Base-by-base conservation (phyloP, 345 rosid species). In the Nasturtium officinale region DNA sequence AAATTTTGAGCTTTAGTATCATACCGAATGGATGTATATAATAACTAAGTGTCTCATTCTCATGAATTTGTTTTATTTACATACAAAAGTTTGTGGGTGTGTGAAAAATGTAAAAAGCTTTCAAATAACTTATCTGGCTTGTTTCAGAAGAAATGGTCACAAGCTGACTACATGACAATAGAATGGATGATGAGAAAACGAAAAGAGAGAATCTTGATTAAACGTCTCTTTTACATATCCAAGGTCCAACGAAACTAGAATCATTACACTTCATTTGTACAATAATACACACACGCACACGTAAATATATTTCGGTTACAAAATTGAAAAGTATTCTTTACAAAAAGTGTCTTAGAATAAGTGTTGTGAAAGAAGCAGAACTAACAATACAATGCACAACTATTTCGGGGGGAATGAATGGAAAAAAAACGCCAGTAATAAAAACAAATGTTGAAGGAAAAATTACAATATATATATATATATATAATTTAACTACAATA, bases 91-190 rank as follows among this genome's bases (percentile, higher is more conserved):
- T 8, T 29, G 16, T 64, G 38, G 28, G 23, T 11, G 11, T 29
- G 29, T 12, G 13, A 15, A 4, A 45, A 6, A 18, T 23, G 33
- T 26, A 48, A 52, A 42, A 46, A 62, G 46, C 52, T 62, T 45
- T 69, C 8, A 63, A 35, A 63, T 69, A 62, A 64, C 15, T 52
- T 28, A 5, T 46, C 58, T 53, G 59, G 52, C n/a, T 75, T 33
- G 53, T 33, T 55, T 67, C 77, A 45, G 68, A 61, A 69, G 35
- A 80, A 78, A 81, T 81, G 65, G 80, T 84, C 82, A 85, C 79
- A 84, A 74, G 68, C 73, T 82, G 86, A 84, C 84, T 75, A 87
- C 42, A 71, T 71, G 18, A 59, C 48, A n/a, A n/a, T n/a, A n/a
- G n/a, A 71, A 63, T 11, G 21, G 80, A 77, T 45, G 77, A 43